Evolutionary conservation across 345 rosid genomes (phyloP), one percentile per base, ranked within the genome.

Genomic region (Eucalyptus cloeziana): DNA sequence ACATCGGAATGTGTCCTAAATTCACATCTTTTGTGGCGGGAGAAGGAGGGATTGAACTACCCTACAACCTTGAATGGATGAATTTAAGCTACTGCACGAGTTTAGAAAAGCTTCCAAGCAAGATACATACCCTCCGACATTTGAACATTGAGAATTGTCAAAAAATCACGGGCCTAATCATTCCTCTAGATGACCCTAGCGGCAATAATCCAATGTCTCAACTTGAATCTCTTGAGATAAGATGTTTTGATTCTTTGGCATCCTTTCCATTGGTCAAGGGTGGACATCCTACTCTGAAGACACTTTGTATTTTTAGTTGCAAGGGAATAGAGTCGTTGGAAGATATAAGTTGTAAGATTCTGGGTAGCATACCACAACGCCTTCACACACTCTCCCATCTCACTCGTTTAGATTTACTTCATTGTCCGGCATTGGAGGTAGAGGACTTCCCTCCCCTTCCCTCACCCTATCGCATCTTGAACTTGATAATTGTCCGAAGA

Each of bases 81-180:
- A 4, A 19, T 9, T 10, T 71, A 6, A 3, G 5, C 2, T 2
- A 19, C 0, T 71, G 45, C 24, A 5, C 0, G 13, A 37, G 45
- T 37, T 71, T 71, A 37, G 81, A 71, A 71, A 71, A 37, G 7
- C 81, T 71, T 71, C 45, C 45, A 3, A 37, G 14, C 27, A 71
- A 71, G 4, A 37, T 37, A 13, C 27, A 9, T 2, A 17, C 10
- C 1, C 37, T 64, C 10, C 16, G 1, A 64, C 5, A 64, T 64
- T n/a, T 64, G 76, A 13, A 2, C 0, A 64, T 64, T 64, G 10
- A n/a, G 24, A 16, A 69, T 8, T 69, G 80, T 5, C 80, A 5
- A 31, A 69, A 69, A 69, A 9, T 69, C 80, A 33, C 3, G 13
- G 24, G 43, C 10, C 3, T 16, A 16, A 17, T 0, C 4, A 69